Base-by-base conservation (phyloP, 129 eudicot species). In the Heracleum sosnowskyi region DNA sequence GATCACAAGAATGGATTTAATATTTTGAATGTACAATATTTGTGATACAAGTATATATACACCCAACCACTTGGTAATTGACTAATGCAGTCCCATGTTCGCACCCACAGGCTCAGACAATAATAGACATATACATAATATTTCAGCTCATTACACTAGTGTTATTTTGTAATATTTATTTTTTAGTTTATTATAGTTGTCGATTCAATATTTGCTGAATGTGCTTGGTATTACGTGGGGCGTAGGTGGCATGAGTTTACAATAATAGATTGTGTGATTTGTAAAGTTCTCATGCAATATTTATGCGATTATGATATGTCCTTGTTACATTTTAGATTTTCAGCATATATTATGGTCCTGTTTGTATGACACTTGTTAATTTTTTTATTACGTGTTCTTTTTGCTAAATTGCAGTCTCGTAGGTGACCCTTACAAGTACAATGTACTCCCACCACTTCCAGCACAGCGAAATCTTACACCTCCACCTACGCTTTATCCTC, bases 401-500 rank as follows among this genome's bases (percentile, higher is more conserved):
- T 34, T 10, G 24, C 20, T 20, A 60, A 29, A 26, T 69, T 80
- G 85, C 85, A 87, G 90, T 77, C 77, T 80, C 44, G 74, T 78
- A 18, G 92, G 88, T 49, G 94, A 93, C n/a, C 82, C 84, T 0
- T 88, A 93, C 86, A 90, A 90, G 85, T 87, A 93, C 89, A 93
- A 90, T 51, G 80, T 77, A 31, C 85, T 87, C 73, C 98, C 98
- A 29, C 97, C 97, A 11, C 91, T 93, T 35, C 97, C 97, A 2
- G 98, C 98, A 73, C 98, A 93, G 77, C 96, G 95, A 70, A 91
- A 92, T 79, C 86, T 93, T 78, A 91, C 97, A 15, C 98, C 98
- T 31, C 97, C 98, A 31, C 98, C 97, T 37, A 93, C 98, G n/a
- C 96, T 93, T 63, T 91, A 89, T 78, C 98, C 98, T 37, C 98